Percentiles rank a stretch among this genome's conserved stretches.
Evolutionary conservation across 306 rosid genomes (phyloP).

Genomic region (Oxytropis ochrocephala): DNA sequence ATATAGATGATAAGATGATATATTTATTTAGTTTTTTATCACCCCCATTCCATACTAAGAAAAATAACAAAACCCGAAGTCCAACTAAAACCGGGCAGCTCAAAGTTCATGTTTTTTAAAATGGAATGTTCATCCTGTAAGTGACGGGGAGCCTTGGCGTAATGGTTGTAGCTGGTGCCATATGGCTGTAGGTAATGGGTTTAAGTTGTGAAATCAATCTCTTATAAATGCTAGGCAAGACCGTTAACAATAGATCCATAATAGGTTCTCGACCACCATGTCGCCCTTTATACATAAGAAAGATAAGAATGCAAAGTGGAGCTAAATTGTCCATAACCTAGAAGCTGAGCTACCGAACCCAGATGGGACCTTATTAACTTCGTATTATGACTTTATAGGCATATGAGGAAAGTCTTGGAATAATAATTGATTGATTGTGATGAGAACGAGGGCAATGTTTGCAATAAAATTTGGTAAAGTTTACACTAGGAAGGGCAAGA

Average conservation of each 20-base stretch:
- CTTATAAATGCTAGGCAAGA: not conserved
- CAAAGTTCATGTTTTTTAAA: not conserved
- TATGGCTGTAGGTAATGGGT: not conserved
- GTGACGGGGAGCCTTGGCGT: not conserved
- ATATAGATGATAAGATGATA: not conserved
- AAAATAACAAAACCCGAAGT: not conserved
- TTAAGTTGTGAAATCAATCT: not conserved
- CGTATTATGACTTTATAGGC: not conserved
- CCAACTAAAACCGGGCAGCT: not conserved
- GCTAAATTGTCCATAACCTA: not conserved
- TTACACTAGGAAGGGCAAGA: too few species aligned
- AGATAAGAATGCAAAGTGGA: not conserved
- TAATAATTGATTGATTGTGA: not conserved
- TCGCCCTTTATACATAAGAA: not conserved
- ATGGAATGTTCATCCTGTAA: not conserved
- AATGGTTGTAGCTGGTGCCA: not conserved
- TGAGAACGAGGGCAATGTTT: too few species aligned
- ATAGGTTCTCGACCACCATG: not conserved
- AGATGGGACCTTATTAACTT: not conserved
- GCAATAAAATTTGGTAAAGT: too few species aligned
- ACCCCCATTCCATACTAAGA: not conserved
- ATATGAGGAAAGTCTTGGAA: not conserved
- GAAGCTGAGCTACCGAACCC: not conserved
- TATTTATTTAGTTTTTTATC: not conserved
- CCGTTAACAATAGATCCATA: not conserved